phyloP scores from a whole-genome alignment of 305 asterid genomes.

The Solanum aculeatissimum region DNA sequence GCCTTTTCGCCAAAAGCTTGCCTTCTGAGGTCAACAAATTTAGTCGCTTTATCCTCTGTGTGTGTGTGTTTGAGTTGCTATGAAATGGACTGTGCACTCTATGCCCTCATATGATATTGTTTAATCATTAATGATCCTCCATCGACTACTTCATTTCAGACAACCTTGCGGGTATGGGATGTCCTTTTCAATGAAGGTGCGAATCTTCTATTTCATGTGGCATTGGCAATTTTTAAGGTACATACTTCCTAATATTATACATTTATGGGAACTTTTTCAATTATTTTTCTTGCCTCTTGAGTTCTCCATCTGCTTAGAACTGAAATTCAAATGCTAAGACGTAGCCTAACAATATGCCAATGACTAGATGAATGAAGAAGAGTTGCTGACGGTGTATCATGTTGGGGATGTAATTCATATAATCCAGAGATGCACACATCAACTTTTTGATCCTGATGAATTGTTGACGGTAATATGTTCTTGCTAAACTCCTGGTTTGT shows the following conservation, averaged over 20 bases:
- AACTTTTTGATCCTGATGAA: conserved; percentile 91
- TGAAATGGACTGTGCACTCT: not conserved
- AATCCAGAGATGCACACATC: conserved; percentile 75
- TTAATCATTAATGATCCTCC: not conserved
- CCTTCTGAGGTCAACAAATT: conserved; percentile 74
- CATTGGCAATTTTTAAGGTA: conserved; percentile 91
- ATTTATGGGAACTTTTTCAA: not conserved
- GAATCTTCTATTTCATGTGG: conserved; percentile 69
- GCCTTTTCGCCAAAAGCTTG: conserved; percentile 93
- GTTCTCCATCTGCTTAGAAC: not conserved
- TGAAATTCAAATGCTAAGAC: not conserved
- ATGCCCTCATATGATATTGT: not conserved
- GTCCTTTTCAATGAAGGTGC: conserved; percentile 98
- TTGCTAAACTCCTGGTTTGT: not conserved
- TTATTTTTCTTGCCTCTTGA: not conserved
- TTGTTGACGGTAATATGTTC: conserved; percentile 50
- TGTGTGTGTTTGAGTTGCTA: not conserved
- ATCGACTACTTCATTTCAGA: conserved; percentile 27
- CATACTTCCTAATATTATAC: not conserved
- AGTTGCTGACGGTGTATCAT: conserved; percentile 63
- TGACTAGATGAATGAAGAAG: conserved; percentile 83
- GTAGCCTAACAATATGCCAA: not conserved
- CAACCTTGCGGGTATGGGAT: conserved; percentile 94
- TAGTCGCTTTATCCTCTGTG: not conserved
- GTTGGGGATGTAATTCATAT: conserved; percentile 91